phyloP scores from a whole-genome alignment of 352 stramenopile species.

The Pythium utonaiense region DNA sequence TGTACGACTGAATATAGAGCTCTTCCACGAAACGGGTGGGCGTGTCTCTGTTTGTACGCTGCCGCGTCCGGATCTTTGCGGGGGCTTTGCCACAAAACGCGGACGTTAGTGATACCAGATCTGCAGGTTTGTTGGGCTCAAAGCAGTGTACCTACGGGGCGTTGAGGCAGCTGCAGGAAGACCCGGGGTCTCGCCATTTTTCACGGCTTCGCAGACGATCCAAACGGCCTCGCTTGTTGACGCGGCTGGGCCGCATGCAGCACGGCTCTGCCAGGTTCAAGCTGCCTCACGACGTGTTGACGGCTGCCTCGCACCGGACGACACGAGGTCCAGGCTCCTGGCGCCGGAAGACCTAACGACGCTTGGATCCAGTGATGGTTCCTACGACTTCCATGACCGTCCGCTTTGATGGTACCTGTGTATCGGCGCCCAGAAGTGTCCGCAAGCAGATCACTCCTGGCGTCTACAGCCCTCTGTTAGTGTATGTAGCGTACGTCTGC shows the following conservation, averaged over 20 bases:
- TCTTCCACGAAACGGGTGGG: background rate
- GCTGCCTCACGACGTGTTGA: background rate
- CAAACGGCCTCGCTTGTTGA: background rate
- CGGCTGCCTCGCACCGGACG: background rate
- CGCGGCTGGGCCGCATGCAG: background rate
- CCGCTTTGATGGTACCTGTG: too few species aligned
- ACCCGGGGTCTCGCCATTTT: too few species aligned
- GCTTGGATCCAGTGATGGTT: too few species aligned
- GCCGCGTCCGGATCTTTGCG: background rate
- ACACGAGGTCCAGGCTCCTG: background rate
- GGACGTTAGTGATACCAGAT: background rate
- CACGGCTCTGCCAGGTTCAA: background rate
- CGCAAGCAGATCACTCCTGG: too few species aligned
- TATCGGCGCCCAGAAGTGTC: too few species aligned
- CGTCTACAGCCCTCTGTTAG: background rate
- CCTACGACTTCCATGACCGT: too few species aligned
- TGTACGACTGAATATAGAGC: background rate
- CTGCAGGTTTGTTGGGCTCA: background rate
- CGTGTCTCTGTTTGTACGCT: background rate
- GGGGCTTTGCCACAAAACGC: background rate
- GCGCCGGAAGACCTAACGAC: background rate
- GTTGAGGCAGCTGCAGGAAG: too few species aligned
- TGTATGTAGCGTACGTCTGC: too few species aligned
- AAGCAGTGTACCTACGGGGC: too few species aligned
- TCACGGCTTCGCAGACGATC: background rate